A percentile compares a stretch with the other conserved stretches of the same genome.
These are phyloP conservation scores for Ceratobasidium sp. DNA, from an alignment of 1,284 basidiomycete genomes.

Conservation along the genomic window DNA sequence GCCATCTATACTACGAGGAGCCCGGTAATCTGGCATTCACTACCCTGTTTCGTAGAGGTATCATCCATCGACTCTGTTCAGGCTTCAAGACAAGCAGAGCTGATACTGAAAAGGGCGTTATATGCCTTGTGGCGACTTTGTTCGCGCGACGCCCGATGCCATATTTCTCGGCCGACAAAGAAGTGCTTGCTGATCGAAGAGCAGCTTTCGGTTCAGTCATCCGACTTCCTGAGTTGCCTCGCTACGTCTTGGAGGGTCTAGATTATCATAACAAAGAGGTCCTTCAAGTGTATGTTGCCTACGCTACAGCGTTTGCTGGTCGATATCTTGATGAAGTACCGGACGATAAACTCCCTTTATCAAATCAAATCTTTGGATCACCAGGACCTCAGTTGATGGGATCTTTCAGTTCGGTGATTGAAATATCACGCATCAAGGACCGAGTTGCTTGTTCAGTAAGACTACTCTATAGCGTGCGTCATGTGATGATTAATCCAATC, in stretches of 20 bases:
- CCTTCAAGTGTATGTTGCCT: conserved; percentile 60
- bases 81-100: conserved; percentile 49
- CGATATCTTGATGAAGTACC: conserved; percentile 53
- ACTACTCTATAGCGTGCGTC: too few species aligned
- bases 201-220: conserved; percentile 64
- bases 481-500: too few species aligned
- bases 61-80: conserved; percentile 63
- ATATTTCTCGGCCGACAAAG: conserved; percentile 52
- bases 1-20: conserved; percentile 65
- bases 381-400: background rate
- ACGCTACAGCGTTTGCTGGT: conserved; percentile 59
- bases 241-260: conserved; percentile 55
- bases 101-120: conserved; percentile 58
- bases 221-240: conserved; percentile 60
- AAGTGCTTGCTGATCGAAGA: conserved; percentile 51
- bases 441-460: conserved; percentile 51
- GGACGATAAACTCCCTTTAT: conserved; percentile 58
- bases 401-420: background rate
- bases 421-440: conserved; percentile 48
- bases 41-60: conserved; percentile 62
- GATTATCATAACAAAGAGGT: conserved; percentile 60
- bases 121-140: conserved; percentile 64
- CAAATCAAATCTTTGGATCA: background rate
- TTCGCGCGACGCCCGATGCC: conserved; percentile 66
- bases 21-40: conserved; percentile 73